Evolutionary conservation across 2,329 filamentous ascomycete species (phyloP), one percentile per base, ranked within the genome.

Genomic region (Botrytis fabae): DNA sequence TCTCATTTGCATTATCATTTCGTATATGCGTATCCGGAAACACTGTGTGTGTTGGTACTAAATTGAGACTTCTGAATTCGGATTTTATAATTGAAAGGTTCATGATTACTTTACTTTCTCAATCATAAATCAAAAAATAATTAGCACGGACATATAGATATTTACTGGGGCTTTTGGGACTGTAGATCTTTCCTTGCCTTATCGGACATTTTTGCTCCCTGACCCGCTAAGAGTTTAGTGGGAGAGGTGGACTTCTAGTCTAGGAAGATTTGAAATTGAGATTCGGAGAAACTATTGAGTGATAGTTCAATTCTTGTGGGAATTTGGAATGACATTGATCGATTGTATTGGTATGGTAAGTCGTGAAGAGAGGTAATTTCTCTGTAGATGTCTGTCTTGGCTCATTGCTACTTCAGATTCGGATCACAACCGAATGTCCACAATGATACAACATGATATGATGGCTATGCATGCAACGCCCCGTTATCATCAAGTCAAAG

Each of bases 381-480:
- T 54, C 48, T 54, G 22, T 35, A 38, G 16, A 48, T 28, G 42
- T 32, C 20, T 35, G 22, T 54, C 32, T 40, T n/a, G 48, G 25
- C 48, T 22, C 12, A 14, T 38, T 16, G 32, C 44, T n/a, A 51
- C 22, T 66, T 44, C 18, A 20, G 18, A 51, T 54, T 54, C 35
- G 32, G 46, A 68, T 68, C 64, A 42, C 46, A 40, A 40, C 25
- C 18, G 35, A 68, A 51, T 38, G 20, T 20, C 32, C 20, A 48
- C 32, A 28, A 48, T 65, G 42, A 16, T 65, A 65, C 14, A 32
- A 38, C 16, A 65, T 51, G 48, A 54, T 54, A 54, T 44, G 42
- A 51, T 38, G 35, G 64, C 25, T 25, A 68, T 57, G 46, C 35
- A 68, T 57, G 35, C 48, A 68, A 57, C 64, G n/a, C 48, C 48